Evolutionary conservation across 345 rosid species (phyloP).

Genomic region (Viola odorata): DNA sequence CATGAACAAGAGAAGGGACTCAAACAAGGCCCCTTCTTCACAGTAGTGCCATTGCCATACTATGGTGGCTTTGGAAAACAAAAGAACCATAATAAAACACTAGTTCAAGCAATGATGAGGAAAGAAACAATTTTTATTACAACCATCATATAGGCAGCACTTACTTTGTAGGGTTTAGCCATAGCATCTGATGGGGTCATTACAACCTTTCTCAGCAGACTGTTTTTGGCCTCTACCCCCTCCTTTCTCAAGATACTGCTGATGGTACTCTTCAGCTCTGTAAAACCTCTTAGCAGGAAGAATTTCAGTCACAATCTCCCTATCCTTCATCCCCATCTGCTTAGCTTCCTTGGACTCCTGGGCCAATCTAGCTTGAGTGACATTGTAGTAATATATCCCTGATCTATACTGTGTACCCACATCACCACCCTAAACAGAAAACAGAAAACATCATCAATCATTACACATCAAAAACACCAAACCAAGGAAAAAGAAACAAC

Average conservation of each 20-base stretch:
- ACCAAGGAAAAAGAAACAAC: not conserved
- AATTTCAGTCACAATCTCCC: constrained; percentile 63
- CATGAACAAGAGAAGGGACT: too few species aligned
- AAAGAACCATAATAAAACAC: too few species aligned
- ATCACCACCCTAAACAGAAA: constrained; percentile 50
- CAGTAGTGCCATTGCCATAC: too few species aligned
- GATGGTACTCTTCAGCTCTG: constrained; percentile 75
- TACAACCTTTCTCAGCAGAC: constrained; percentile 63
- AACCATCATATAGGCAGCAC: too few species aligned
- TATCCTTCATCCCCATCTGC: constrained; percentile 46
- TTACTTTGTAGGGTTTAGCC: constrained; percentile 29
- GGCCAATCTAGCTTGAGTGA: constrained; percentile 45
- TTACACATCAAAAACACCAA: not conserved
- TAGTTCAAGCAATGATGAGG: too few species aligned
- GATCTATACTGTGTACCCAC: constrained; percentile 83
- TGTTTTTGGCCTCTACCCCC: constrained; percentile 53
- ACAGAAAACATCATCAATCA: not conserved
- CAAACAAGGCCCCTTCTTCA: too few species aligned
- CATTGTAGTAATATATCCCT: constrained; percentile 74
- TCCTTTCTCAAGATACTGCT: constrained; percentile 77
- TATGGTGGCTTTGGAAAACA: too few species aligned
- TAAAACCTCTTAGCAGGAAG: constrained; percentile 70
- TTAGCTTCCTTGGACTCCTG: constrained; percentile 51
- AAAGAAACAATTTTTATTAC: too few species aligned
- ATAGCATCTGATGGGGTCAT: constrained; percentile 73